Evolutionary conservation across 371 early-diverging fungal genomes (phyloP).

Genomic region (Zancudomyces culisetae): DNA sequence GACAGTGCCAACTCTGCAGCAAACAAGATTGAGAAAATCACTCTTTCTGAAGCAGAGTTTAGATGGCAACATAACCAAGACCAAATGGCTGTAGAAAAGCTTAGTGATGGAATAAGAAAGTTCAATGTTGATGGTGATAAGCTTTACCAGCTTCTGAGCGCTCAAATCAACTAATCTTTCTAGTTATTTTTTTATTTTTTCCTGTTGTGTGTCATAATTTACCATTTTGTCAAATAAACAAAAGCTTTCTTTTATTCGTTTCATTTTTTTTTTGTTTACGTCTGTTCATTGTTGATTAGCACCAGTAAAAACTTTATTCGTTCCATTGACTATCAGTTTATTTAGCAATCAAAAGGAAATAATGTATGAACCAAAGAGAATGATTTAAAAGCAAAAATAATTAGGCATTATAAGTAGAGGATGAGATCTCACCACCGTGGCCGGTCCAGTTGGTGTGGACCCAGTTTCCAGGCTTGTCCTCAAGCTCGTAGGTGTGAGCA

Average conservation of each 20-base stretch:
- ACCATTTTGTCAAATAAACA: no score
- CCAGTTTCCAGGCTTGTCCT: constrained; percentile 53
- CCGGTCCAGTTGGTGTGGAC: constrained; percentile 96
- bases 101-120: constrained; percentile 89
- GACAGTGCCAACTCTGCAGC: constrained; percentile 30
- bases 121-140: constrained; percentile 82
- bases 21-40: constrained; percentile 32
- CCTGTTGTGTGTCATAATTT: no score
- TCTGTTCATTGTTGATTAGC: no score
- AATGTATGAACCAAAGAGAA: background rate
- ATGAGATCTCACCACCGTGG: constrained; percentile 56
- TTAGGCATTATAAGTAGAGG: constrained; percentile 43
- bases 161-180: constrained; percentile 28
- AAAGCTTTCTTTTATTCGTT: no score
- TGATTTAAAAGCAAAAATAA: background rate
- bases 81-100: constrained; percentile 94
- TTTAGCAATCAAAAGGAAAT: no score
- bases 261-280: no score
- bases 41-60: constrained; percentile 70
- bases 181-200: no score
- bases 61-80: constrained; percentile 94
- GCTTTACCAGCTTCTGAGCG: constrained; percentile 49
- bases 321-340: no score
- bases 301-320: no score
- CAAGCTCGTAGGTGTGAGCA: constrained; percentile 87